phyloP scores from a whole-genome alignment of 1,284 basidiomycete genomes.

The Heliocybe sulcata region DNA sequence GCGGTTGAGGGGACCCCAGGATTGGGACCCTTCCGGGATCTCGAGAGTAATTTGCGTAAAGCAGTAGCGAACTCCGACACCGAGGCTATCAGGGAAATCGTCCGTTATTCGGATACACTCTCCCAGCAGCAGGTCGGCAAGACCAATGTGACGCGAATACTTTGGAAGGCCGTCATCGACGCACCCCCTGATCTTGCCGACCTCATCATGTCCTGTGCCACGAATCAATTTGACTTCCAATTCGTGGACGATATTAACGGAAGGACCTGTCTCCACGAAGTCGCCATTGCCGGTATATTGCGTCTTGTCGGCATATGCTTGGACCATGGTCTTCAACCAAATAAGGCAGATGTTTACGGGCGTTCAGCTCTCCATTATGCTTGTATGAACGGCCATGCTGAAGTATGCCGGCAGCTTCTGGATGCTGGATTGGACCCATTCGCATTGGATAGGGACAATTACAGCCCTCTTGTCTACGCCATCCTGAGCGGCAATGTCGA shows the following conservation, averaged over 20 bases:
- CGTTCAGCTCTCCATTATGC: constrained; percentile 95
- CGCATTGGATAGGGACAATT: constrained; percentile 87
- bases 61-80: constrained; percentile 59
- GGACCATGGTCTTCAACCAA: constrained; percentile 58
- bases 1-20: constrained; percentile 52
- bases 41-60: constrained; percentile 81
- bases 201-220: constrained; percentile 64
- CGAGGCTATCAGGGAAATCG: constrained; percentile 59
- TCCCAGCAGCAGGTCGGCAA: constrained; percentile 50
- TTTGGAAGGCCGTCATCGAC: constrained; percentile 88
- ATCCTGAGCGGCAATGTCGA: constrained; percentile 82
- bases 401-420: constrained; percentile 74
- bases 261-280: constrained; percentile 92
- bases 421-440: constrained; percentile 61
- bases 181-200: constrained; percentile 69
- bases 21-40: constrained; percentile 76
- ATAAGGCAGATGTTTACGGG: constrained; percentile 82
- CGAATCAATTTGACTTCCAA: constrained; percentile 75
- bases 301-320: constrained; percentile 84
- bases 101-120: constrained; percentile 65
- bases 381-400: constrained; percentile 85
- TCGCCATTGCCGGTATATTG: constrained; percentile 78
- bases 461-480: constrained; percentile 90
- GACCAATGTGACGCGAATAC: constrained; percentile 72
- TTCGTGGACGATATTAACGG: constrained; percentile 98